Conservation (phyloP, 2,329 filamentous ascomycete genomes). For the Fusarium humuli region DNA sequence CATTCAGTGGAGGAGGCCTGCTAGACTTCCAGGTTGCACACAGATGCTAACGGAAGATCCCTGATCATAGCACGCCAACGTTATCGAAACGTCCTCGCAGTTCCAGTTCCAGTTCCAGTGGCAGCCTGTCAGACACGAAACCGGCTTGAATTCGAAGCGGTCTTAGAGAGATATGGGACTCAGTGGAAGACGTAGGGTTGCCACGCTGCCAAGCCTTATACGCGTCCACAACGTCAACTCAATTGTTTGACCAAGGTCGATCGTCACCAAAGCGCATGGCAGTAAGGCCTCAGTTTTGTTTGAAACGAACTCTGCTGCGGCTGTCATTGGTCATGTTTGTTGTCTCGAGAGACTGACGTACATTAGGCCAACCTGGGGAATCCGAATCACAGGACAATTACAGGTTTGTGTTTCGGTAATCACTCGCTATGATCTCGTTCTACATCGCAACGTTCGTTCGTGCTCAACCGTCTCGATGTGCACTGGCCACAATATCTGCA, state of each 20-base stretch:
- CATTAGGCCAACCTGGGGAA: neutral
- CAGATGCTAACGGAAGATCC: conserved; percentile 6
- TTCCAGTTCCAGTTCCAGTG: neutral
- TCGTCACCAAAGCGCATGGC: conserved; percentile 20
- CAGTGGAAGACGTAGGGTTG: conserved; percentile 12
- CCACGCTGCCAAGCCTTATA: conserved; percentile 24
- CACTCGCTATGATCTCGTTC: neutral
- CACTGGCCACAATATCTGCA: conserved; percentile 8
- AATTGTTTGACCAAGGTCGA: conserved; percentile 22
- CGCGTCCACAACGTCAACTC: conserved; percentile 4
- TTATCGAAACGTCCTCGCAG: conserved; percentile 6
- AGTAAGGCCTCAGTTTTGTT: conserved; percentile 20
- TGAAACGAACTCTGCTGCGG: conserved; percentile 15
- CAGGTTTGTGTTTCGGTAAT: conserved; percentile 4
- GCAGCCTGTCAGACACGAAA: conserved; percentile 27
- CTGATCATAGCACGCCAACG: conserved; percentile 38
- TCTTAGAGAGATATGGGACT: conserved; percentile 5
- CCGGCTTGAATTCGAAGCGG: conserved; percentile 22
- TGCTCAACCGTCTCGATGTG: neutral
- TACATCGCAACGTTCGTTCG: neutral
- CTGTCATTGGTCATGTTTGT: neutral
- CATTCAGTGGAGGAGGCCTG: conserved; percentile 29
- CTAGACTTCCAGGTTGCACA: neutral
- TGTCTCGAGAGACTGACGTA: neutral
- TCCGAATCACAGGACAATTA: neutral